Base-by-base conservation (phyloP, 106 monocot genomes). In the Acanthochlamys bracteata region DNA sequence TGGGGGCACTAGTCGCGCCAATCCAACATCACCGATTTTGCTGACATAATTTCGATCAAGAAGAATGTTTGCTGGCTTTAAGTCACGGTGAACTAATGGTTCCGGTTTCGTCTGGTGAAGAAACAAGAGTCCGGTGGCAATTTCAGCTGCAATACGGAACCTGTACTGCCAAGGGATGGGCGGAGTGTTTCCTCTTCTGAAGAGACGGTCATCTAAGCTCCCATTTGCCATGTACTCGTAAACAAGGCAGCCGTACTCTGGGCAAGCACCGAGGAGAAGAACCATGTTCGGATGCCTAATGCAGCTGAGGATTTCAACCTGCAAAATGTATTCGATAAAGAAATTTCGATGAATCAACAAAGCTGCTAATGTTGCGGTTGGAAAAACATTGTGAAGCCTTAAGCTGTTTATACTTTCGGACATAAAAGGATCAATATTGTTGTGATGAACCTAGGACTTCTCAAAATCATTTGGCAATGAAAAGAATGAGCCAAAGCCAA, bases 41-140 rank as follows among this genome's bases (percentile, higher is more conserved):
- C 67, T 61, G 6, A 68, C 67, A 39, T 60, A 68, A 54, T 74
- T 74, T 9, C 53, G 59, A 51, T 74, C 74, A 1, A 74, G 61
- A 41, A 74, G 74, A 24, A 74, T 74, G 51, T 74, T 74, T 26
- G 57, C 74, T 4, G 74, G 74, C 22, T 74, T 74, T 10, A 74
- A 61, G 61, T 74, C 74, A 7, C 74, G 66, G 41, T 74, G 74
- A 24, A 74, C 74, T n/a, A 74, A 41, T 27, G 74, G 74, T 22
- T 74, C 74, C n/a, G 74, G 74, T 10, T 74, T 74, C 25, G 74
- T 74, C 16, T 74, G 67, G 74, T 74, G 74, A 54, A 74, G 74
- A 42, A 74, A 74, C 22, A 74, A 47, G 26, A 74, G 74, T 20
- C 67, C 74, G 20, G 74, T 67, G 39, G 53, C 74, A 21, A 74